These are phyloP conservation scores for Coemansia guatemalensis DNA, from an alignment of 192 early-diverging fungal genomes.

Conservation along the genomic window DNA sequence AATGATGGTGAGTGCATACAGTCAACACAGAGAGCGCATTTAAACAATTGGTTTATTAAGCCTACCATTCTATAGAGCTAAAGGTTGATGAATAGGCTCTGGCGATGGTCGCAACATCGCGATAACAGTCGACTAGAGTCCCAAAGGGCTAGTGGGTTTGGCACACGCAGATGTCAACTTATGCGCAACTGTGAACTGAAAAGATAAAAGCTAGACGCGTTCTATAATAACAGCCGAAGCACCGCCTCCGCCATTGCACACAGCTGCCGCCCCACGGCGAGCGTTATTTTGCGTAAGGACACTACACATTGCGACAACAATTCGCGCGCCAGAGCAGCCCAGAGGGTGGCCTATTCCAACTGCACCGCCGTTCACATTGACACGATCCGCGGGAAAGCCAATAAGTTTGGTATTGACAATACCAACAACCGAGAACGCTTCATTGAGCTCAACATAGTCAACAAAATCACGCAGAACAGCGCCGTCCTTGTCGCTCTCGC, in stretches of 20 bases:
- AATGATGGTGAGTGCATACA: no score
- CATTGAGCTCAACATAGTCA: conserved; percentile 81
- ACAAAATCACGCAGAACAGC: conserved; percentile 59
- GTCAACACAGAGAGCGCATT: no score
- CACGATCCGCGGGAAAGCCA: conserved; percentile 66
- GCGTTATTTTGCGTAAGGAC: conserved; percentile 71
- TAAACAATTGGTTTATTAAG: no score
- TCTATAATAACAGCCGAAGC: conserved; percentile 85
- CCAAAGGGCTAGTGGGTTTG: not conserved
- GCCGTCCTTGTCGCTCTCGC: conserved; percentile 44
- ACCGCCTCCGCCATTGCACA: conserved; percentile 97
- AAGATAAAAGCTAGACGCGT: conserved; percentile 30
- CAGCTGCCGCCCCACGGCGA: conserved; percentile 86
- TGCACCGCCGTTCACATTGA: conserved; percentile 95
- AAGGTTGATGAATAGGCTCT: no score
- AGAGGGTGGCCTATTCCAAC: conserved; percentile 97
- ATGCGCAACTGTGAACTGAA: not conserved
- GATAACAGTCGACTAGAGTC: not conserved
- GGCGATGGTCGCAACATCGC: not conserved
- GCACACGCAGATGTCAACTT: not conserved
- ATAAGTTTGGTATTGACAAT: conserved; percentile 85
- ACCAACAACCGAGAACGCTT: conserved; percentile 80
- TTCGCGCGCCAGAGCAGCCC: conserved; percentile 91
- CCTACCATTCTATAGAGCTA: no score
- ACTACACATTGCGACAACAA: conserved; percentile 78